Evolutionary conservation across 1,284 basidiomycete species (phyloP).

Genomic region (Ustilago trichophora): DNA sequence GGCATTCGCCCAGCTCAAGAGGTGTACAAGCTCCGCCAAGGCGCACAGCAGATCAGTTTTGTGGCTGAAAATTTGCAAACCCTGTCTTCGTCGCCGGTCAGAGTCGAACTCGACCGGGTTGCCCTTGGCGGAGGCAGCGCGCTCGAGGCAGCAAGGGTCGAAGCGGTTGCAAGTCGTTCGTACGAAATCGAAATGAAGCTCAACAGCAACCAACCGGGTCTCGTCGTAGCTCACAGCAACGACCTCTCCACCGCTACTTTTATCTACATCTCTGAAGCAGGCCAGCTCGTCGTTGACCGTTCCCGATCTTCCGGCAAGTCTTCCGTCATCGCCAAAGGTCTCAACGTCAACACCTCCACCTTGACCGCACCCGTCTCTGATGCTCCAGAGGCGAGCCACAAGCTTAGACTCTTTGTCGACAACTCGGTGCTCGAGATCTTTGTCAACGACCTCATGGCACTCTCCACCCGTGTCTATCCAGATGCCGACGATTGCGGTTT

Average conservation of each 20-base stretch:
- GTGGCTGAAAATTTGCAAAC: no score
- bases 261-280: constrained; percentile 15
- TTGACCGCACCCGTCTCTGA: constrained; percentile 15
- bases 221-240: constrained; percentile 34
- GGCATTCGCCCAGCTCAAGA: constrained; percentile 36
- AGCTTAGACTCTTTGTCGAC: constrained; percentile 48
- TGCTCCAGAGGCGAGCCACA: neutral
- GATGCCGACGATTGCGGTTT: constrained; percentile 21
- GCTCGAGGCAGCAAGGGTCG: constrained; percentile 3
- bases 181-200: constrained; percentile 34
- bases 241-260: constrained; percentile 28
- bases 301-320: constrained; percentile 17
- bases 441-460: constrained; percentile 42
- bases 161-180: constrained; percentile 12
- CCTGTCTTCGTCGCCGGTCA: neutral
- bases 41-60: constrained; percentile 13
- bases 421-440: constrained; percentile 56
- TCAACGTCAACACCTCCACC: constrained; percentile 38
- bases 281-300: constrained; percentile 41
- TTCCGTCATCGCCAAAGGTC: constrained; percentile 11
- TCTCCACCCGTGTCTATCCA: constrained; percentile 51
- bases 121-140: neutral
- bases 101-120: constrained; percentile 1
- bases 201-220: constrained; percentile 7
- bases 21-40: constrained; percentile 27